Evolutionary conservation across 345 rosid genomes (phyloP), one percentile per base, ranked within the genome.

Genomic region (Gossypium raimondii): DNA sequence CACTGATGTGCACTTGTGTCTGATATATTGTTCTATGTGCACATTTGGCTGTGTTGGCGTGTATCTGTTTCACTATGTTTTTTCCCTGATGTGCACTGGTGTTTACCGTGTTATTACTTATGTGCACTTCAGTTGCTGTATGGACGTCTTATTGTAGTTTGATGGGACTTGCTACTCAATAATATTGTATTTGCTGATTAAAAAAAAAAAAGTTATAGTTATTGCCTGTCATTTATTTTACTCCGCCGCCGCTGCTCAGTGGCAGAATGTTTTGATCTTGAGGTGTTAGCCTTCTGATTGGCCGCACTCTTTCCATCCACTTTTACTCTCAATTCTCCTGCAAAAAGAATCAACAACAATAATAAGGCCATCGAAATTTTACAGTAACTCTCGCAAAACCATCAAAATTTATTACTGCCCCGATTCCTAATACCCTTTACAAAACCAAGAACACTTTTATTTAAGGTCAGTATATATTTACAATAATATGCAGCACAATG

Each of bases 221-320:
- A 34, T 5, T 77, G 84, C 97, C 98, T 87, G 82, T 96, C 97
- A 78, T 92, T 96, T 77, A 96, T 96, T 84, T 96, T 96, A 86
- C 99, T 93, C 81, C 99, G 89, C 74, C 99, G 78, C 27, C 98
- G 90, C 83, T 96, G 98, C 84, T 96, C 98, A 0, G 99, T 96
- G 7, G 99, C 95, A 55, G 99, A 96, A 84, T 96, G 99, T 83
- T 96, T 96, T 68, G 99, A 96, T 72, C 97, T 87, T 2, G 97
- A 97, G 5, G 97, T 93, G 86, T 84, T 88, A 14, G 87, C 86
- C 81, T 88, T 92, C 86, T 88, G 94, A n/a, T 93, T 98, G 53
- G 80, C 76, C 52, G 83, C 76, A 77, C 83, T 86, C 86, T 84
- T 89, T 22, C 84, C 89, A 7, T 88, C 92, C 74, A 87, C 85